A percentile compares a stretch with the other conserved stretches of the same genome.
These are phyloP conservation scores for Coemansia biformis DNA, from an alignment of 192 early-diverging fungal genomes.

Conservation along the genomic window DNA sequence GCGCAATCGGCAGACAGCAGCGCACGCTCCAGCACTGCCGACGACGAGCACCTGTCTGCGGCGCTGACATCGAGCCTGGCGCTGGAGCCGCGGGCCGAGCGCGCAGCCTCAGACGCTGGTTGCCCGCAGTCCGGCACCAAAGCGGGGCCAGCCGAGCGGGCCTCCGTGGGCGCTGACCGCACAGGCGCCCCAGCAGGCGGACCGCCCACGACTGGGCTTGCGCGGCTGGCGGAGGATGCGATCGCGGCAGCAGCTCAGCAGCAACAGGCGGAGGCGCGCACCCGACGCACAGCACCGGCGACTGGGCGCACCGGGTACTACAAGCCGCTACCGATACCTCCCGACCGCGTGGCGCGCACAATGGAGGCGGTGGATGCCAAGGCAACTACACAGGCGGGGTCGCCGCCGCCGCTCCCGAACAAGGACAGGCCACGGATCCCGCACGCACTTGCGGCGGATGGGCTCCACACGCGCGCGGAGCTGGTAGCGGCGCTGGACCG, in stretches of 20 bases:
- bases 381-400: slow-evolving; percentile 3
- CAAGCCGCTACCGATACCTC: slow-evolving; percentile 28
- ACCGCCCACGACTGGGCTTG: too few species aligned
- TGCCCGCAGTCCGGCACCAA: too few species aligned
- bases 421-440: slow-evolving; percentile 36
- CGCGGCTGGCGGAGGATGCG: slow-evolving; percentile 30
- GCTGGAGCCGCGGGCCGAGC: not conserved
- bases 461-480: slow-evolving; percentile 20
- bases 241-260: slow-evolving; percentile 8
- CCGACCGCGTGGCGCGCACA: slow-evolving; percentile 36
- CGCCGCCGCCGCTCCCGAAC: slow-evolving; percentile 31
- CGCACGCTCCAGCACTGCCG: not conserved
- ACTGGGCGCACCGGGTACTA: not conserved
- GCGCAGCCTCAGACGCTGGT: not conserved
- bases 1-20: not conserved
- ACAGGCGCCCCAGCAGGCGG: too few species aligned
- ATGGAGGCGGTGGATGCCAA: slow-evolving; percentile 21
- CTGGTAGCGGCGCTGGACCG: slow-evolving; percentile 21
- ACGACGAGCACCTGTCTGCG: not conserved
- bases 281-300: slow-evolving; percentile 4
- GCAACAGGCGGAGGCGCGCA: not conserved
- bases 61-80: not conserved
- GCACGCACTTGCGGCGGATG: slow-evolving; percentile 18
- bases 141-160: not conserved
- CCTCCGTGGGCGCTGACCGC: too few species aligned